phyloP scores from a whole-genome alignment of 805 yeast species.

The Candida railenensis region DNA sequence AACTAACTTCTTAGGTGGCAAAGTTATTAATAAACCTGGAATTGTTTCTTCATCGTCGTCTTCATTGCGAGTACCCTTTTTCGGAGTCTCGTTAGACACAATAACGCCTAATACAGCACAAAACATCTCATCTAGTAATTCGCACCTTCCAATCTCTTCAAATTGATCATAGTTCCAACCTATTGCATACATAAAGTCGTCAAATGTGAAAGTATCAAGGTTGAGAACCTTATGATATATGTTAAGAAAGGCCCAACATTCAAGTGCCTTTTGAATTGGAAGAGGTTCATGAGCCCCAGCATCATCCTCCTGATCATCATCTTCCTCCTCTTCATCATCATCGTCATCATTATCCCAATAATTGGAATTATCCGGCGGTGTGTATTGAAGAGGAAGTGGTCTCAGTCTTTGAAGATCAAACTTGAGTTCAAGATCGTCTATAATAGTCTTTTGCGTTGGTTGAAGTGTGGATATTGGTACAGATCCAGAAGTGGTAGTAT shows the following conservation, averaged over 20 bases:
- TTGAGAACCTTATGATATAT: constrained; percentile 62
- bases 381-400: constrained; percentile 20
- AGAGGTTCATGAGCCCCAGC: constrained; percentile 1
- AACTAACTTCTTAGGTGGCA: constrained; percentile 27
- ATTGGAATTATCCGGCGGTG: constrained; percentile 25
- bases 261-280: constrained; percentile 49
- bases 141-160: constrained; percentile 45
- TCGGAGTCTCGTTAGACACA: constrained; percentile 36
- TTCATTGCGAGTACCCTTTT: constrained; percentile 14
- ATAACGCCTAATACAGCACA: constrained; percentile 61
- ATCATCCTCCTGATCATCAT: not conserved
- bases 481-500: not conserved
- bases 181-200: constrained; percentile 65
- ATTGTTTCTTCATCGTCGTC: constrained; percentile 34
- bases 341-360: constrained; percentile 13
- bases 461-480: constrained; percentile 13
- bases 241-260: constrained; percentile 74
- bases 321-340: constrained; percentile 5
- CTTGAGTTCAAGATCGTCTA: constrained; percentile 26
- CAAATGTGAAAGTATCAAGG: constrained; percentile 76
- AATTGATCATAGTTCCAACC: constrained; percentile 42
- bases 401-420: constrained; percentile 32
- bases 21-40: constrained; percentile 28
- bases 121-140: constrained; percentile 63
- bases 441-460: constrained; percentile 29